Evolutionary conservation across 495 filamentous ascomycete species (phyloP), one percentile per base, ranked within the genome.

Genomic region (Penicillium egyptiacum): DNA sequence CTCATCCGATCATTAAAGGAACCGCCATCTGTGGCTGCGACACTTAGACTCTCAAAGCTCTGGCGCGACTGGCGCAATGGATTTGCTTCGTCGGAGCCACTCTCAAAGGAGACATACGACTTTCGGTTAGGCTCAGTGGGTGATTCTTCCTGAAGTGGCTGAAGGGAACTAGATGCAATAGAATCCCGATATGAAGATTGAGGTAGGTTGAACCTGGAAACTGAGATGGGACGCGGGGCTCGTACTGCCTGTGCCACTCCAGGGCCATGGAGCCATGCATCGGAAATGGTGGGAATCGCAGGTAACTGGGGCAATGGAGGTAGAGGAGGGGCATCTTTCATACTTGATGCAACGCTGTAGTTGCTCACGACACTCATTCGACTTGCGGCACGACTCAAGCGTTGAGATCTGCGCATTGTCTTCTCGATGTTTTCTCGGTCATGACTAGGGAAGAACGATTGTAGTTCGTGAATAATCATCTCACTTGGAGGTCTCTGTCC

Each of bases 371-470:
- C 90, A 72, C 91, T 96, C 40, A 99, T 76, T 17, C 95, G 88
- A 69, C 88, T 94, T 57, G 93, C 90, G 42, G 95, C 90, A 63
- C 87, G 88, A 73, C 95, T 98, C 37, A 97, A 79, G 42, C 94
- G 86, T 41, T 86, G 87, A 40, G 94, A 98, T 67, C 94, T 84
- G 43, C 94, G 88, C 60, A 96, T 90, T 0, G 94, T 97, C 64
- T 90, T 84, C 65, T 96, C 95, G 58, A 99, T 95, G 55, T 92
- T 89, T 67, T 96, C 91, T 50, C 88, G 84, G 37, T 90, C 86
- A 66, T 96, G 92, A 62, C 96, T 92, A 2, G 94, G 94, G 82
- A 99, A 99, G 75, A 97, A 99, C 7, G 92, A 92, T 12, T 88
- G 89, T 40, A 98, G 80, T 68, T 99, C 94, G 26, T 92, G 92